Base-by-base conservation (phyloP, 208 protist genomes). In the Acanthamoeba polyphaga region DNA sequence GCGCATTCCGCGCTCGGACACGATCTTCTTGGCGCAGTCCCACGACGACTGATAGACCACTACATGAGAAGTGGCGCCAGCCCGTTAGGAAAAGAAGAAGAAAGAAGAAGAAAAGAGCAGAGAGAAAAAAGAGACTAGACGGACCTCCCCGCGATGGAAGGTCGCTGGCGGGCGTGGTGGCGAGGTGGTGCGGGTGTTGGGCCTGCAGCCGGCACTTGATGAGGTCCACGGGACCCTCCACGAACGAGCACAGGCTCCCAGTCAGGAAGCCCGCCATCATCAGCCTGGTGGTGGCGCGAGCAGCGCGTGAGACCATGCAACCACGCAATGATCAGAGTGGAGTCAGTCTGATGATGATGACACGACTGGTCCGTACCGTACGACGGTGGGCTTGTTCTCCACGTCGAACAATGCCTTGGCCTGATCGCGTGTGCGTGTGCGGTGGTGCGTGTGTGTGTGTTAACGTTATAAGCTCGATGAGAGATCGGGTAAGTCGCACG, bases 1-100 rank as follows among this genome's bases (percentile, higher is more conserved):
- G 8, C 46, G 27, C 72, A 68, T 22, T 12, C 91, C 91, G 10
- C 72, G 72, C 29, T 80, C 55, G 27, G 91, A 17, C 9, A 94
- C 64, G 24, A 94, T 94, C 72, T n/a, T 62, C 29, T 70, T 60
- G 53, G 58, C 49, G n/a, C 91, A 94, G 12, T 80, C 91, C 91
- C 91, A 94, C 29, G 91, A 94, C 15, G 88, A 93, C 38, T 78
- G 76, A 62, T 93, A 93, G 60, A 66, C 15, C n/a, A 88, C 51
- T 88, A 27, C 19, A 64, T 3, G 8, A n/a, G 4, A 6, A 7
- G 7, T 4, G 24, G 10, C 32, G 22, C 15, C 27, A 78, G 12
- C 34, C 0, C 29, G 15, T 64, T 64, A 13, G 15, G 27, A 64
- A 27, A 17, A 6, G 15, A 13, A 64, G 5, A 15, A 7, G 6